These are phyloP conservation scores for Saccharum officinarum DNA, from an alignment of 176 grass and related monocot species.

Conservation along the genomic window DNA sequence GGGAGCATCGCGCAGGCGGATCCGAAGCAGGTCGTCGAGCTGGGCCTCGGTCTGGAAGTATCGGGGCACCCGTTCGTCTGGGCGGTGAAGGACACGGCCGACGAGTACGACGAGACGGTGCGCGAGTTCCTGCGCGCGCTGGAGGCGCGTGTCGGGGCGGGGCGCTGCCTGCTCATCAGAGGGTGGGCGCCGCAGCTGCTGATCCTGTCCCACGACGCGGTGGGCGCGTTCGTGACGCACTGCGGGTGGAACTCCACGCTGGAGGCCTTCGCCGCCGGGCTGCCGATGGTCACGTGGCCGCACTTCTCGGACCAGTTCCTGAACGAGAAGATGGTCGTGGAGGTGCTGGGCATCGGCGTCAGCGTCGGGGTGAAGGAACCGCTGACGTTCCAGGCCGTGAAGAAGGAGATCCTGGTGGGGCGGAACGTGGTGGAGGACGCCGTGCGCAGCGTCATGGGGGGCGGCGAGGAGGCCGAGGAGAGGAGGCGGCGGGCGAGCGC, in stretches of 20 bases:
- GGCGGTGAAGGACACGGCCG: constrained; percentile 18
- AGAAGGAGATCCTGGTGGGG: constrained; percentile 34
- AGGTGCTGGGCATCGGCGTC: constrained; percentile 55
- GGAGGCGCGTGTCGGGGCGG: constrained; percentile 29
- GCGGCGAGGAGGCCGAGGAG: constrained; percentile 33
- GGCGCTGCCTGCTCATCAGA: constrained; percentile 27
- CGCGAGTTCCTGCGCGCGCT: constrained; percentile 10
- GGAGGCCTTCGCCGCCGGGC: constrained; percentile 47
- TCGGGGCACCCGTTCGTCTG: constrained; percentile 55
- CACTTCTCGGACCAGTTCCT: constrained; percentile 55
- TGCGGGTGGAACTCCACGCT: constrained; percentile 85
- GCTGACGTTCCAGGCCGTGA: background rate
- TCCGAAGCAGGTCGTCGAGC: constrained; percentile 48
- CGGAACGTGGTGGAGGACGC: constrained; percentile 12
- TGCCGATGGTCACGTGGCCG: constrained; percentile 68
- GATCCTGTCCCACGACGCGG: constrained; percentile 57
- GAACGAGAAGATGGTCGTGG: constrained; percentile 58
- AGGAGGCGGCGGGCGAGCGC: constrained; percentile 15
- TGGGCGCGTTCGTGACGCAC: constrained; percentile 72
- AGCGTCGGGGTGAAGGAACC: constrained; percentile 32
- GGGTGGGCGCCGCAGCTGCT: constrained; percentile 66
- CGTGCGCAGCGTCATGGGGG: constrained; percentile 37
- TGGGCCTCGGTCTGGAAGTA: constrained; percentile 55
- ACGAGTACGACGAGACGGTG: background rate
- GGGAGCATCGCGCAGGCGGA: constrained; percentile 55